These are phyloP conservation scores for Cryptococcus sp. DNA, from an alignment of 1,284 basidiomycete species.

Conservation along the genomic window DNA sequence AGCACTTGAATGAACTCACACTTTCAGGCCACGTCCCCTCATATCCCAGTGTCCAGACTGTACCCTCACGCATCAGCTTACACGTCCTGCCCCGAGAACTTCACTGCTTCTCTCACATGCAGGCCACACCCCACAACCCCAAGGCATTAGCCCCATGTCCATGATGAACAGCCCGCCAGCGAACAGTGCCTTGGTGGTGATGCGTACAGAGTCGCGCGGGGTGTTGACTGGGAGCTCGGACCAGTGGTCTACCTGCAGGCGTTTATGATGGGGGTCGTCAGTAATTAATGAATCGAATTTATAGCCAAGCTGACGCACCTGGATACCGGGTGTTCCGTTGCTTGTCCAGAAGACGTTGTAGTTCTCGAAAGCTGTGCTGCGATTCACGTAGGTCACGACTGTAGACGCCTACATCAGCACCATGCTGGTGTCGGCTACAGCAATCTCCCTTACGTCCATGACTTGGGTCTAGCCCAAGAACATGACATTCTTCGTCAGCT, in stretches of 20 bases:
- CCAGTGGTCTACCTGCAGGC: slow-evolving; percentile 41
- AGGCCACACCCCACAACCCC: slow-evolving; percentile 77
- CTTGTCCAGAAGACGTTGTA: slow-evolving; percentile 38
- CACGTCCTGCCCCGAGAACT: neutral
- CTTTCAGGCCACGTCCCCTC: slow-evolving; percentile 34
- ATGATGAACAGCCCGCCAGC: slow-evolving; percentile 69
- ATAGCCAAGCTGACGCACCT: slow-evolving; percentile 14
- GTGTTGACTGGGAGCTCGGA: slow-evolving; percentile 14
- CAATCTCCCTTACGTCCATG: slow-evolving; percentile 36
- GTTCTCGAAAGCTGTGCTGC: slow-evolving; percentile 21
- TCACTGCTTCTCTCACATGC: slow-evolving; percentile 53
- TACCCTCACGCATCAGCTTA: neutral
- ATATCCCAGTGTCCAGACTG: slow-evolving; percentile 48
- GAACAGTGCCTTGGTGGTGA: slow-evolving; percentile 64
- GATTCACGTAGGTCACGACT: slow-evolving; percentile 18
- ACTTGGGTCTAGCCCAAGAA: slow-evolving; percentile 29
- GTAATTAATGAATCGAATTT: too few species aligned
- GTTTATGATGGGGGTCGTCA: neutral
- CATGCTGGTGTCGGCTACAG: neutral
- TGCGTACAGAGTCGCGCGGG: slow-evolving; percentile 56
- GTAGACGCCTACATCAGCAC: neutral
- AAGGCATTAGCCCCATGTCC: slow-evolving; percentile 71
- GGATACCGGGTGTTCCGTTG: slow-evolving; percentile 36
- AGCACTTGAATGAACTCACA: slow-evolving; percentile 23
- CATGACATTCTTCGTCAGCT: neutral